Evolutionary conservation across 805 yeast species (phyloP), one percentile per base, ranked within the genome.

Genomic region (Teunomyces atbi): DNA sequence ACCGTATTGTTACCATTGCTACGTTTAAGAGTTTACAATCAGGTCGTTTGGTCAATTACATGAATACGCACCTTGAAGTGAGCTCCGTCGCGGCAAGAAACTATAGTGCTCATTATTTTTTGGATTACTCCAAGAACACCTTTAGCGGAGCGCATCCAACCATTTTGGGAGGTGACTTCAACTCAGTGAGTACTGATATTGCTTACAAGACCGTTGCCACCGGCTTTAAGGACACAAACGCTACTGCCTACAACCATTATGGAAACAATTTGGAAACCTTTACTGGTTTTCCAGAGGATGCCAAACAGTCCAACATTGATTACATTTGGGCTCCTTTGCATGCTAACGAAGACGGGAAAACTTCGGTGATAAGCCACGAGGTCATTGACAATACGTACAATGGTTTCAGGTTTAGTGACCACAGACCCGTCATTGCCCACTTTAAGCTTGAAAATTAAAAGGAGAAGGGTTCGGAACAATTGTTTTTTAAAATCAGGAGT

Each of bases 131-230:
- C 44, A 55, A 58, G 1, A 59, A 56, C 19, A 57, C 55, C 7
- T 65, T 63, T 8, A 60, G 62, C 19, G 51, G 53, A 21, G 39
- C 4, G 1, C 21, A 30, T 16, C 70, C 74, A 2, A 69, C 73
- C 2, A 63, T 78, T 42, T 62, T 81, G n/a, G 62, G 71, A 12
- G 86, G 86, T 2, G 85, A 81, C 56, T 77, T 82, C 63, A 82
- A 82, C 55, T 73, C 82, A 1, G 45, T 47, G 12, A 33, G 35
- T 23, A 32, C 47, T 13, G 53, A 51, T 28, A 27, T 36, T n/a
- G 44, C 50, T 3, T 51, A 51, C 30, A 65, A 69, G 44, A 72
- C 76, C 1, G 51, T 60, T n/a, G 77, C 74, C 13, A 66, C 60
- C 7, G 68, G 71, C 0, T 65, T 61, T 44, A 60, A 58, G 21